Evolutionary conservation across 345 rosid species (phyloP).

Genomic region (Clausena lansium): DNA sequence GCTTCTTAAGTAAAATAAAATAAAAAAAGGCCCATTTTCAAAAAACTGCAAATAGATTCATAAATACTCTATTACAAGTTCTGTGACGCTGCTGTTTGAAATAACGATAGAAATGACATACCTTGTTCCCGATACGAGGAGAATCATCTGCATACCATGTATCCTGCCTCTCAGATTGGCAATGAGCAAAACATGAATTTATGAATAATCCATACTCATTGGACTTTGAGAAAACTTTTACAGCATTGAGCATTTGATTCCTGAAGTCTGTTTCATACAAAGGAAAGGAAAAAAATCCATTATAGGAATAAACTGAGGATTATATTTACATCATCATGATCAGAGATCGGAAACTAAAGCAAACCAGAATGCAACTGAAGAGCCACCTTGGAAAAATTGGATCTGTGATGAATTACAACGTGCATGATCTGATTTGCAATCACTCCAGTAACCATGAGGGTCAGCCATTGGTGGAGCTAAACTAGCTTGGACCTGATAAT

Average conservation of each 20-base stretch:
- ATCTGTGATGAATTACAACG: slow-evolving; percentile 66
- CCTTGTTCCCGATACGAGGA: slow-evolving; percentile 62
- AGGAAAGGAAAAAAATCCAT: slow-evolving; percentile 16
- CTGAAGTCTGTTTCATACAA: slow-evolving; percentile 57
- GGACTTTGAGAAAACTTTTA: slow-evolving; percentile 48
- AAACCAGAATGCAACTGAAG: not conserved
- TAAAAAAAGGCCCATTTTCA: not conserved
- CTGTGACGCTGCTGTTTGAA: not conserved
- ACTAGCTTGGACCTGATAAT: slow-evolving; percentile 60
- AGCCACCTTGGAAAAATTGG: slow-evolving; percentile 64
- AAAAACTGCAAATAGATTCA: slow-evolving; percentile 21
- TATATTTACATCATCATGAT: not conserved
- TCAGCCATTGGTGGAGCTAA: slow-evolving; percentile 74
- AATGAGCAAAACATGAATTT: slow-evolving; percentile 92
- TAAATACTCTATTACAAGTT: not conserved
- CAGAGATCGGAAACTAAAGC: not conserved
- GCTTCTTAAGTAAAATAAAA: not conserved
- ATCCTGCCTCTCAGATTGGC: slow-evolving; percentile 85
- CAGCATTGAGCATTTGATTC: slow-evolving; percentile 58
- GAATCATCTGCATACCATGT: slow-evolving; percentile 85
- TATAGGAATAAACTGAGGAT: not conserved
- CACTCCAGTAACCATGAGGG: slow-evolving; percentile 66
- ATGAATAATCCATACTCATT: slow-evolving; percentile 69
- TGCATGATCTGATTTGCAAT: slow-evolving; percentile 55
- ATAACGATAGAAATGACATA: slow-evolving; percentile 20